Percentiles rank a stretch among this genome's conserved stretches.
These are phyloP conservation scores for Agaricus sinodeliciosus DNA, from an alignment of 768 basidiomycete species.

Conservation along the genomic window DNA sequence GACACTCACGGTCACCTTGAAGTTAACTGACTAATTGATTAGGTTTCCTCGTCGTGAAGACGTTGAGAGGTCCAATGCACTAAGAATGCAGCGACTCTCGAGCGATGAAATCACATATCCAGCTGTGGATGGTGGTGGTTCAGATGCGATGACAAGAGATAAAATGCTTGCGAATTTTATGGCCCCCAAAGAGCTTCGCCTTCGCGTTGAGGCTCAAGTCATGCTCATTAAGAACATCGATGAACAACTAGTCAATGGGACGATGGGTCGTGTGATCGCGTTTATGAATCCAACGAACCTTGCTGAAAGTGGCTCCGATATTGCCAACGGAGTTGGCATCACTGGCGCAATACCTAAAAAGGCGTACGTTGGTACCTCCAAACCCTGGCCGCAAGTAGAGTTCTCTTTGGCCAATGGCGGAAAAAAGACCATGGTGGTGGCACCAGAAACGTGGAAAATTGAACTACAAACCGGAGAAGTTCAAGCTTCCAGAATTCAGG, in stretches of 20 bases:
- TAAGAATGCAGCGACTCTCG: conserved; percentile 55
- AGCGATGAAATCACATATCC: conserved; percentile 47
- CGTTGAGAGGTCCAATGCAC: conserved; percentile 77
- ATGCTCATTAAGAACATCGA: conserved; percentile 97
- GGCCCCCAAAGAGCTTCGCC: conserved; percentile 63
- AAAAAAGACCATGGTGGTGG: conserved; percentile 48
- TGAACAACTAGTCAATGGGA: conserved; percentile 89
- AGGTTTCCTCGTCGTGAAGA: conserved; percentile 92
- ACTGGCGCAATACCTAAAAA: conserved; percentile 22
- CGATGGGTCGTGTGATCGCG: conserved; percentile 76
- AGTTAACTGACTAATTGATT: not conserved
- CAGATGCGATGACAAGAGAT: conserved; percentile 44
- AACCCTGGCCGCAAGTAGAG: conserved; percentile 65
- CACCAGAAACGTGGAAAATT: conserved; percentile 77
- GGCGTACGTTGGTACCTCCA: conserved; percentile 8
- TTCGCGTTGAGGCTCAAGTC: conserved; percentile 81
- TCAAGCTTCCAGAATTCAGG: conserved; percentile 76
- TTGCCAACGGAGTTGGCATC: conserved; percentile 19
- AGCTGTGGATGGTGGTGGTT: conserved; percentile 58
- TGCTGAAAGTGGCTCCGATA: conserved; percentile 19
- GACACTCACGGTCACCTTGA: not conserved
- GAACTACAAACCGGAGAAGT: conserved; percentile 85
- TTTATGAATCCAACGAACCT: conserved; percentile 58
- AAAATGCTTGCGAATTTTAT: conserved; percentile 89
- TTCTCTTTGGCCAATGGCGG: conserved; percentile 59